Evolutionary conservation across 192 early-diverging fungal species (phyloP), one percentile per base, ranked within the genome.

Genomic region (Coemansia reversa): DNA sequence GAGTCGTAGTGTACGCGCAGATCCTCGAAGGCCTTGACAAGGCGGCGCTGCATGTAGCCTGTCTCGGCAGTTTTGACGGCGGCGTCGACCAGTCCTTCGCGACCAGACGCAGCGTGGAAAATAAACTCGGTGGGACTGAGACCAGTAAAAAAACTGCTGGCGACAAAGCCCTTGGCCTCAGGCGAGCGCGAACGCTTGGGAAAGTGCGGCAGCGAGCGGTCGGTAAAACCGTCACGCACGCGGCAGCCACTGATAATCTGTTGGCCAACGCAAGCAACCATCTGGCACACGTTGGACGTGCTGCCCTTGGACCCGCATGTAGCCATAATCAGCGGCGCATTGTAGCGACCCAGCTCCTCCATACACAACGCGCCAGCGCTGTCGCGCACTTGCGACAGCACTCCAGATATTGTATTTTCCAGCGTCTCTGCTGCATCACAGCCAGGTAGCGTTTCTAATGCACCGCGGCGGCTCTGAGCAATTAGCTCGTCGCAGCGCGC

Each of bases 61-160:
- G 97, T 99, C 83, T 99, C 97, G 23, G 97, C 97, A 53, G 97
- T 99, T 70, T 99, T 99, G 73, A 99, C 97, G 51, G 97, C 97
- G 7, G 97, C 98, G 83, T 99, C 97, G 39, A 99, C 94, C 58
- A 99, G 85, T 81, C 97, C 97, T 88, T 99, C 97, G 83, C 97
- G 94, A 74, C 97, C 97, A 51, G 96, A 97, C 14, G 97, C 91
- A 58, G 96, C 97, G 83, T 99, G 97, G 86, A 98, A 99, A 58
- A 99, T 82, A 79, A 99, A 99, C 74, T 99, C 97, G 1, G 93
- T 89, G 4, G 97, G 96, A 11, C 91, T 88, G n/a, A 99, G 82
- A 7, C 97, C 97, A 54, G 86, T 88, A 81, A 90, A 98, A 85
- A 98, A 99, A 83, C 91, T 93, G 83, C 93, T 97, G 51, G 91